phyloP scores from a whole-genome alignment of 2,329 filamentous ascomycete species.

The Talaromyces sp. region DNA sequence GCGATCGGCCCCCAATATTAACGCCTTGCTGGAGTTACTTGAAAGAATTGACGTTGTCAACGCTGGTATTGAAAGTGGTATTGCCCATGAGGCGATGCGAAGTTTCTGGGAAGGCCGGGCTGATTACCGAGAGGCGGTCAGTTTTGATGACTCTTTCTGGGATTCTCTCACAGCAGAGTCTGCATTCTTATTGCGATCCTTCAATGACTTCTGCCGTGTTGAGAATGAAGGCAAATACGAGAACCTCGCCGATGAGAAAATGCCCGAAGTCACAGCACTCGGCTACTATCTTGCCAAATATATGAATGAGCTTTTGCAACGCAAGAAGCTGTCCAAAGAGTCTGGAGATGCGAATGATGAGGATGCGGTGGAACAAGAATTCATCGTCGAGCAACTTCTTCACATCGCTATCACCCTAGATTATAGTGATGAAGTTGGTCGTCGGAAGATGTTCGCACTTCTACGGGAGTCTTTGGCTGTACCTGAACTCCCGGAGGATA shows the following conservation, averaged over 20 bases:
- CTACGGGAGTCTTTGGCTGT: slow-evolving; percentile 83
- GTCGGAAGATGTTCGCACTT: slow-evolving; percentile 92
- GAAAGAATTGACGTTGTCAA: slow-evolving; percentile 94
- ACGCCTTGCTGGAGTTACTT: slow-evolving; percentile 85
- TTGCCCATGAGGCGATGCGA: slow-evolving; percentile 90
- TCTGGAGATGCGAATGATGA: slow-evolving; percentile 72
- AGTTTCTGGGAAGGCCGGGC: slow-evolving; percentile 94
- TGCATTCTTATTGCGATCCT: slow-evolving; percentile 85
- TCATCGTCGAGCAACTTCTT: slow-evolving; percentile 91
- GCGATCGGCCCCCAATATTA: slow-evolving; percentile 68
- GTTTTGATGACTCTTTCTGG: slow-evolving; percentile 52
- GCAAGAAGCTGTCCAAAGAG: slow-evolving; percentile 40
- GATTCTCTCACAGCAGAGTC: slow-evolving; percentile 69
- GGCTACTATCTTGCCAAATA: slow-evolving; percentile 85
- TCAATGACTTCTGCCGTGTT: slow-evolving; percentile 87
- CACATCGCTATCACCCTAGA: slow-evolving; percentile 90
- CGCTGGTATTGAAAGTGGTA: slow-evolving; percentile 84
- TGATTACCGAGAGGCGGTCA: slow-evolving; percentile 51
- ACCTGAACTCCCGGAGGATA: slow-evolving; percentile 85
- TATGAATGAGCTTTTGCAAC: slow-evolving; percentile 56
- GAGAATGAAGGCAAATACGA: slow-evolving; percentile 75
- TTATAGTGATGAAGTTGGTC: slow-evolving; percentile 95
- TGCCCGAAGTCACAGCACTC: slow-evolving; percentile 90
- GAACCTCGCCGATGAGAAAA: slow-evolving; percentile 81
- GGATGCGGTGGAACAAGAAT: slow-evolving; percentile 86